phyloP scores from a whole-genome alignment of 768 basidiomycete species.

The Gloeopeniophorella convolvens region DNA sequence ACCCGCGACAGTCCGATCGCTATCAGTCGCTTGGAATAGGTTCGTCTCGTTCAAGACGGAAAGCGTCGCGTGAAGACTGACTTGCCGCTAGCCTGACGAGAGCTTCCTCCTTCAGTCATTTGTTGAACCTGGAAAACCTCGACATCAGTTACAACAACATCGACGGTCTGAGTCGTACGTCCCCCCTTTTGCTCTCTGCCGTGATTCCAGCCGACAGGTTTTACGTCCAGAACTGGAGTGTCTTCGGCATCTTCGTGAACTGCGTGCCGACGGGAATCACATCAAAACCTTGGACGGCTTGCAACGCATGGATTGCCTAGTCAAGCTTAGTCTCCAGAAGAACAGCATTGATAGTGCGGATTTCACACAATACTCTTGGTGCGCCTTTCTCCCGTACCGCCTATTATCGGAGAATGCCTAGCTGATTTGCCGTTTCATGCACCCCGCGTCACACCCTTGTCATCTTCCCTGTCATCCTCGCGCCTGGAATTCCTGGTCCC shows the following conservation, averaged over 20 bases:
- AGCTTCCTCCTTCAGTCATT: slow-evolving; percentile 82
- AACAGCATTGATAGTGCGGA: slow-evolving; percentile 64
- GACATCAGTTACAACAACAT: slow-evolving; percentile 89
- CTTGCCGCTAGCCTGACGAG: slow-evolving; percentile 57
- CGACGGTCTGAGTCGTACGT: slow-evolving; percentile 73
- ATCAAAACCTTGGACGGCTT: slow-evolving; percentile 72
- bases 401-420: slow-evolving; percentile 3
- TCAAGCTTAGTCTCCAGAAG: slow-evolving; percentile 74
- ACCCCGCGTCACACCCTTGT: slow-evolving; percentile 17
- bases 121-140: slow-evolving; percentile 79
- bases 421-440: slow-evolving; percentile 15
- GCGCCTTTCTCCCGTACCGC: slow-evolving; percentile 27
- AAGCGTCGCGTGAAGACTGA: slow-evolving; percentile 3
- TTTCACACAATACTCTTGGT: slow-evolving; percentile 63
- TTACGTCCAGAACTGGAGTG: slow-evolving; percentile 64
- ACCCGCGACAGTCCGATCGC: slow-evolving; percentile 61
- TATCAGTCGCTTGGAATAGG: slow-evolving; percentile 74
- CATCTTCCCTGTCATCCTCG: slow-evolving; percentile 7
- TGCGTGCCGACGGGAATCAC: slow-evolving; percentile 84
- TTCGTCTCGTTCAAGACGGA: slow-evolving; percentile 30
- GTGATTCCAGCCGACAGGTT: slow-evolving; percentile 16
- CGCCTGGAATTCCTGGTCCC: not conserved
- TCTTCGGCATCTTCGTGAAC: slow-evolving; percentile 79
- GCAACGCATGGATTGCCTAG: slow-evolving; percentile 69
- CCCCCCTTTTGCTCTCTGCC: slow-evolving; percentile 16